These are phyloP conservation scores for Beauveria australis DNA, from an alignment of 2,329 filamentous ascomycete genomes.

Conservation along the genomic window DNA sequence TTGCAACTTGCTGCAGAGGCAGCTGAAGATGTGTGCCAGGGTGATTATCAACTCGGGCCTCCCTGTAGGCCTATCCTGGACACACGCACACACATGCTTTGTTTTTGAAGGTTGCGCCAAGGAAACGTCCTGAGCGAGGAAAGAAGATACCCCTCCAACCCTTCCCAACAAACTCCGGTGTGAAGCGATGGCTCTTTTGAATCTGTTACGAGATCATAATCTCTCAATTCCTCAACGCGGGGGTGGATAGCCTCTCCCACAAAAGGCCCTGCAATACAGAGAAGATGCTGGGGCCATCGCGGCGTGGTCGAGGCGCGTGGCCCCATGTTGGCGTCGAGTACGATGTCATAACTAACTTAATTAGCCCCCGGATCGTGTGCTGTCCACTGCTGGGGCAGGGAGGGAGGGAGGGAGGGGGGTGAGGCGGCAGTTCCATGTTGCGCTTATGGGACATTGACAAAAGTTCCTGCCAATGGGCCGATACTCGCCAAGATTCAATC, in stretches of 20 bases:
- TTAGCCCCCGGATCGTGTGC: no score
- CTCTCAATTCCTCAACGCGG: not conserved
- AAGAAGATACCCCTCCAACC: not conserved
- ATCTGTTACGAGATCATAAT: not conserved
- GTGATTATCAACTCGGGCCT: not conserved
- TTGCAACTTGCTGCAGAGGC: not conserved
- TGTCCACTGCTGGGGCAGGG: no score
- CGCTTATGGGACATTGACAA: conserved; percentile 1
- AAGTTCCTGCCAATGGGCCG: conserved; percentile 5
- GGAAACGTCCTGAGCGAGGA: not conserved
- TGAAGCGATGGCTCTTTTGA: not conserved
- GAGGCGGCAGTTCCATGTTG: not conserved
- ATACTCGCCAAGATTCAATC: conserved; percentile 4
- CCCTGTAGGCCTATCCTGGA: not conserved
- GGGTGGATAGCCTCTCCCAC: not conserved
- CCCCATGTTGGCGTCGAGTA: no score
- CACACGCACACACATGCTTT: not conserved
- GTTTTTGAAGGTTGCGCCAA: not conserved
- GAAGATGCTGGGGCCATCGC: not conserved
- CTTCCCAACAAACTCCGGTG: not conserved
- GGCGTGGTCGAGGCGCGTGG: not conserved
- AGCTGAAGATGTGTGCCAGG: not conserved
- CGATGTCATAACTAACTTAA: no score
- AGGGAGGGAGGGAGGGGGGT: no score
- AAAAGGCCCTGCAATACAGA: no score